Conservation (phyloP, 257 asterid genomes). For the Nicotiana noctiflora region DNA sequence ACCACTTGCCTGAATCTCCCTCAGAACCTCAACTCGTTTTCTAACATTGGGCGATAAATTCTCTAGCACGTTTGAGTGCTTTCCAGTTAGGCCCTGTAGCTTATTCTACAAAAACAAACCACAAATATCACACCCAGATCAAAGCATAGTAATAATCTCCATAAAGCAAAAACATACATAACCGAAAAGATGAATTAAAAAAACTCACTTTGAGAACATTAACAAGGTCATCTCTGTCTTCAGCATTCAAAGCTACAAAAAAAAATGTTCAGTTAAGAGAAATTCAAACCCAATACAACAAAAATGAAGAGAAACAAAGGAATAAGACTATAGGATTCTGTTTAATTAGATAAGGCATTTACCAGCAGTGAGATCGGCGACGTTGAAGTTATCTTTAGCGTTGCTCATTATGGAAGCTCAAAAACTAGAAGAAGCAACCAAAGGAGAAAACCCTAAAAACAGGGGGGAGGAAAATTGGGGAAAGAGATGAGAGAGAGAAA, state of each 20-base stretch:
- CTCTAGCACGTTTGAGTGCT: conserved; percentile 54
- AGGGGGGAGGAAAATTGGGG: not conserved
- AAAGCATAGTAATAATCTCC: not conserved
- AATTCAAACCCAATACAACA: not conserved
- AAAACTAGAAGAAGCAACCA: no score
- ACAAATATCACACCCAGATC: not conserved
- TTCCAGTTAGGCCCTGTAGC: conserved; percentile 51
- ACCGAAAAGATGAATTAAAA: not conserved
- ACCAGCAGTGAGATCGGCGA: conserved; percentile 35
- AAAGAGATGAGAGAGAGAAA: no score
- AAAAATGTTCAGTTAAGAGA: conserved; percentile 8
- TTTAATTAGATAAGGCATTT: not conserved
- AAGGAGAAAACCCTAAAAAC: no score
- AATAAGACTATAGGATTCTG: not conserved
- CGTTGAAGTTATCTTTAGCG: conserved; percentile 22
- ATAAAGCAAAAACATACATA: not conserved
- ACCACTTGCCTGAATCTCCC: conserved; percentile 42
- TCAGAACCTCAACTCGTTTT: conserved; percentile 52
- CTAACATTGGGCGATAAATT: conserved; percentile 37
- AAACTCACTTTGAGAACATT: conserved; percentile 57
- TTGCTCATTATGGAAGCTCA: conserved; percentile 11
- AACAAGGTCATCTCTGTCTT: conserved; percentile 55
- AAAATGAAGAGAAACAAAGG: not conserved
- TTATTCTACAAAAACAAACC: conserved; percentile 34
- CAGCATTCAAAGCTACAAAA: conserved; percentile 58